Evolutionary conservation across 345 rosid species (phyloP).

Genomic region (Citrus medica): DNA sequence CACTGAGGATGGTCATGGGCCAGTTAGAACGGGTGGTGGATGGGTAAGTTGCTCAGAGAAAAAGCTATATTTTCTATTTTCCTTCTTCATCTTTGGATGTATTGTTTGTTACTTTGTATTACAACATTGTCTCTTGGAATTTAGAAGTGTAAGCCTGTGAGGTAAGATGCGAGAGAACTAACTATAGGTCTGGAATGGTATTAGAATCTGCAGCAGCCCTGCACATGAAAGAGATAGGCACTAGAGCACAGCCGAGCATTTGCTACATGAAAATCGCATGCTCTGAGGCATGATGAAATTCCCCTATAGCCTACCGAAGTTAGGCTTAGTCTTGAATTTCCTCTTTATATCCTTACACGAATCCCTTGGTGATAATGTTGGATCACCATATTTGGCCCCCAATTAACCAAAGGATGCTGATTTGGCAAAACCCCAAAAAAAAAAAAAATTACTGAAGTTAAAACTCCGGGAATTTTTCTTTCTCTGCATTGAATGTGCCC

Average conservation of each 20-base stretch:
- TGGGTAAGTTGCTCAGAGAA: slow-evolving; percentile 61
- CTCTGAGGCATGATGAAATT: background rate
- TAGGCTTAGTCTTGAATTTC: background rate
- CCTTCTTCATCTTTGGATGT: background rate
- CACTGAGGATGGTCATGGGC: slow-evolving; percentile 59
- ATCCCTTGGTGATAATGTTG: background rate
- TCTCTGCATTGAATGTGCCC: background rate
- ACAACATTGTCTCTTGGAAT: background rate
- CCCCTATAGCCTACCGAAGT: background rate
- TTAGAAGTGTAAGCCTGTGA: background rate
- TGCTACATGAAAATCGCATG: background rate
- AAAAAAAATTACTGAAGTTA: no score
- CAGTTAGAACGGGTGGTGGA: slow-evolving; percentile 69
- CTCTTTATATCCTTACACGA: background rate
- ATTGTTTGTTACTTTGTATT: background rate
- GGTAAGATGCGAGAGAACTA: background rate
- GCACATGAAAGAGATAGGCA: background rate
- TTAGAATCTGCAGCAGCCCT: background rate
- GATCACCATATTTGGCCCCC: background rate
- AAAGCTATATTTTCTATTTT: slow-evolving; percentile 6
- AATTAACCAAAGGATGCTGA: background rate
- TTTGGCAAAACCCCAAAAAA: background rate
- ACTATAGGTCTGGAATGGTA: background rate
- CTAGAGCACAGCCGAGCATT: background rate
- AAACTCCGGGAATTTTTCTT: background rate